Evolutionary conservation across 129 eudicot species (phyloP).

Genomic region (Cynara cardunculus): DNA sequence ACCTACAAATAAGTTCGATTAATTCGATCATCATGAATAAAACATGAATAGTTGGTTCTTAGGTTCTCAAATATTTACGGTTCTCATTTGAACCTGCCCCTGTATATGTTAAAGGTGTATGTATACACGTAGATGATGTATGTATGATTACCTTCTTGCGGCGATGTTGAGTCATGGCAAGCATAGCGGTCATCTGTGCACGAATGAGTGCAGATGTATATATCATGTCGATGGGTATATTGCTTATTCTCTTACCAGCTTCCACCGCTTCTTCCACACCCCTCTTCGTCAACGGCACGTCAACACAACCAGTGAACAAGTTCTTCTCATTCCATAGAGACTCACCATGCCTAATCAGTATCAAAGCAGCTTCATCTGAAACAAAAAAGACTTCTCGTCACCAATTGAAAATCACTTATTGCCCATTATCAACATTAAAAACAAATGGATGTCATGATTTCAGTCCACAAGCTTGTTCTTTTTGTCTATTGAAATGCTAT

Average conservation of each 20-base stretch:
- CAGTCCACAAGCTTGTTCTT: neutral
- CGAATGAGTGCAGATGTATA: conserved; percentile 71
- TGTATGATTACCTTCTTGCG: conserved; percentile 52
- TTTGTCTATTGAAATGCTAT: neutral
- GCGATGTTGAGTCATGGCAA: conserved; percentile 83
- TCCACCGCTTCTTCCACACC: conserved; percentile 83
- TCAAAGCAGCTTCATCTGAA: conserved; percentile 66
- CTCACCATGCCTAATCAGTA: conserved; percentile 75
- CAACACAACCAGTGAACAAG: conserved; percentile 79
- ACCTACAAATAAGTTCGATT: conserved; percentile 39
- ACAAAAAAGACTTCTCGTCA: neutral
- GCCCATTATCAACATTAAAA: neutral
- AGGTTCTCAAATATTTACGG: neutral
- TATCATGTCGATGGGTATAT: conserved; percentile 69
- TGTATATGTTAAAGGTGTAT: neutral
- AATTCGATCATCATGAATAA: neutral
- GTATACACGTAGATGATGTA: neutral
- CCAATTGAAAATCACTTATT: neutral
- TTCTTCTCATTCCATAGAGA: conserved; percentile 81
- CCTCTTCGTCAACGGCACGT: conserved; percentile 63
- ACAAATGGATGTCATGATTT: neutral
- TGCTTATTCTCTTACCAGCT: conserved; percentile 84
- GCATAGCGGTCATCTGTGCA: conserved; percentile 90
- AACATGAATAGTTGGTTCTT: neutral
- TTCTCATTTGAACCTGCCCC: neutral